Percentiles rank a stretch among this genome's conserved stretches.
Conservation (phyloP, 2,329 filamentous ascomycete species). For the Fusarium liriodendri region DNA sequence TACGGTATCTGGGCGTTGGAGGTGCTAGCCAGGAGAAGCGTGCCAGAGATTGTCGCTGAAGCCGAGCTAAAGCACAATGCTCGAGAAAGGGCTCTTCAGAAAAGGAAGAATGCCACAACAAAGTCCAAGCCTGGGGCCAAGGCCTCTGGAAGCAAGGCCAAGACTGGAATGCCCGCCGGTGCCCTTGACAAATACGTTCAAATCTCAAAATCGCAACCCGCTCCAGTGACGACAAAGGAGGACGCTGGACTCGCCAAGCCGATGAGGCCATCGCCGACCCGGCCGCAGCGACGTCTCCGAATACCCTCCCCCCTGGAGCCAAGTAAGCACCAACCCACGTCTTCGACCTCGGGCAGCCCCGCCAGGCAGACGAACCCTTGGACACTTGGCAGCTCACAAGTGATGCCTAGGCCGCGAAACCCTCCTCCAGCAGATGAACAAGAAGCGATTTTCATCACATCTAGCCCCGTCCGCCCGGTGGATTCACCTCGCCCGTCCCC, state of each 20-base stretch:
- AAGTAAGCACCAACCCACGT: conserved; percentile 53
- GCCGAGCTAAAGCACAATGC: conserved; percentile 43
- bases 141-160: conserved; percentile 14
- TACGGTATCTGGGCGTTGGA: conserved; percentile 56
- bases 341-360: conserved; percentile 38
- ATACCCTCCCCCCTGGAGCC: conserved; percentile 41
- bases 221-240: conserved; percentile 10
- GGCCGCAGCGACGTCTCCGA: conserved; percentile 32
- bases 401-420: conserved; percentile 51
- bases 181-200: conserved; percentile 56
- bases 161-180: conserved; percentile 39
- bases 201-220: conserved; percentile 49
- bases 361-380: conserved; percentile 46
- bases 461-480: conserved; percentile 52
- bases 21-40: conserved; percentile 42
- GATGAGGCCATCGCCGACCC: conserved; percentile 8
- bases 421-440: conserved; percentile 28
- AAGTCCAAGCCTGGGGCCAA: conserved; percentile 31
- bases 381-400: conserved; percentile 58
- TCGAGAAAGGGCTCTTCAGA: conserved; percentile 20
- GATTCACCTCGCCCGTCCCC: conserved; percentile 46
- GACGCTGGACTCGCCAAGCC: not conserved
- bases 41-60: conserved; percentile 40
- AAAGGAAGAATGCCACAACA: conserved; percentile 23
- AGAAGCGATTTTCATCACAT: conserved; percentile 58